These are phyloP conservation scores for Debaryomycetaceae sp. DNA, from an alignment of 1,139 yeast genomes.

Conservation along the genomic window DNA sequence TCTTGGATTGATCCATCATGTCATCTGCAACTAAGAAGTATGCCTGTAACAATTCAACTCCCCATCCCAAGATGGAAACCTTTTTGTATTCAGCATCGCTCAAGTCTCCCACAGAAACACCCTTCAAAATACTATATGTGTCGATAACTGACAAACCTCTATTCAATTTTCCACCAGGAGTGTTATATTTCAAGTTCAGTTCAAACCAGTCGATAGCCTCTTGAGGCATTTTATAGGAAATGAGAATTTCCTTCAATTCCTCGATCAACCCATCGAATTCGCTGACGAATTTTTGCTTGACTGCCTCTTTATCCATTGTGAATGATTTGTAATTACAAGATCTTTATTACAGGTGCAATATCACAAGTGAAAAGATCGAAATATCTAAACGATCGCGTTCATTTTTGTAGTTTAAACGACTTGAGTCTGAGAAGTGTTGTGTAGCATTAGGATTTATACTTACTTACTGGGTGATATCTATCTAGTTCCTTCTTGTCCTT, in stretches of 20 bases:
- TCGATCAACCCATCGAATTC: constrained; percentile 76
- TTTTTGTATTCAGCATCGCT: constrained; percentile 68
- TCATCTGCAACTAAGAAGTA: constrained; percentile 97
- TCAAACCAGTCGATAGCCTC: constrained; percentile 89
- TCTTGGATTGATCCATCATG: constrained; percentile 96
- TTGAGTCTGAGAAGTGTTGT: background rate
- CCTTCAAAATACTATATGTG: constrained; percentile 78
- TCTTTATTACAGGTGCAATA: background rate
- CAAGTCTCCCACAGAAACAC: constrained; percentile 57
- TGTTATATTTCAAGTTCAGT: constrained; percentile 72
- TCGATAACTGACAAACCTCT: constrained; percentile 95
- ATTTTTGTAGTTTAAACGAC: background rate
- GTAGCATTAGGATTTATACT: background rate
- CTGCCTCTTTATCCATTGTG: constrained; percentile 30
- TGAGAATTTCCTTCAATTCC: constrained; percentile 65
- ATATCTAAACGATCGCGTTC: constrained; percentile 1
- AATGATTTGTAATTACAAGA: background rate
- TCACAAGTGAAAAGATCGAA: background rate
- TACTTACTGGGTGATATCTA: background rate
- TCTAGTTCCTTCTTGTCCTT: constrained; percentile 29
- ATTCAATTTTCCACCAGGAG: constrained; percentile 96
- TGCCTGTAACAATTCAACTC: constrained; percentile 92
- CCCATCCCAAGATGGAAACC: constrained; percentile 93
- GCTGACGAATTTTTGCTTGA: constrained; percentile 62
- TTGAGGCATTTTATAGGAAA: constrained; percentile 73